These are phyloP conservation scores for Pterulicium gracile DNA, from an alignment of 1,284 basidiomycete genomes.

Conservation along the genomic window DNA sequence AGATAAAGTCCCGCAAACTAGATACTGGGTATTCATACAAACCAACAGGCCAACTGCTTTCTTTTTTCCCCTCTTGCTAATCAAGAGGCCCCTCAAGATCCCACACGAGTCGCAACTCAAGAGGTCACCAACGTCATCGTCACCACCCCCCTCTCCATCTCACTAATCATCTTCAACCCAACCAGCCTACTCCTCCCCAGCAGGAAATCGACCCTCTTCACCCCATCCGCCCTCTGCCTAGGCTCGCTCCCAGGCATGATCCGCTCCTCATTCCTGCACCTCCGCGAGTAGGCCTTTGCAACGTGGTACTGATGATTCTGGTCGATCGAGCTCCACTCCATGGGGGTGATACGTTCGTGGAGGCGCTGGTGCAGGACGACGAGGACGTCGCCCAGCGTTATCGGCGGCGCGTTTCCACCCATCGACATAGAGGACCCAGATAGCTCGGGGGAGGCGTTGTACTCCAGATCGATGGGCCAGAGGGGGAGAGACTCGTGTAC, in stretches of 20 bases:
- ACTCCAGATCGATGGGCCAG: conserved; percentile 1
- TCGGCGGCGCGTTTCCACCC: conserved; percentile 20
- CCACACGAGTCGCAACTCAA: no score
- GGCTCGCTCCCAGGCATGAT: conserved; percentile 20
- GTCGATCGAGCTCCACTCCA: conserved; percentile 41
- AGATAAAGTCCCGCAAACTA: no score
- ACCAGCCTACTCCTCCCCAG: conserved; percentile 25
- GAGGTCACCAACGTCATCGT: background rate
- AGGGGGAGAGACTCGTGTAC: background rate
- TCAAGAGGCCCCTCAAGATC: no score
- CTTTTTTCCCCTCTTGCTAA: no score
- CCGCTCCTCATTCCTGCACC: conserved; percentile 25
- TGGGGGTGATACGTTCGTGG: conserved; percentile 41
- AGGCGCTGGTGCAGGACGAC: conserved; percentile 38
- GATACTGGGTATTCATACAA: no score
- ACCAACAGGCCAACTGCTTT: no score
- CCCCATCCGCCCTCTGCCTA: conserved; percentile 37
- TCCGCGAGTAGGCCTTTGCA: conserved; percentile 40
- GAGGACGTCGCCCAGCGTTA: conserved; percentile 50
- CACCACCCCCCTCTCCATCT: background rate
- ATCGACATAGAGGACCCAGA: background rate
- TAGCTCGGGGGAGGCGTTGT: background rate
- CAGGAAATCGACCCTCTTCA: conserved; percentile 51
- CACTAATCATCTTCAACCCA: background rate
- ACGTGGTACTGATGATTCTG: conserved; percentile 29